Base-by-base conservation (phyloP, 805 yeast species). In the Schwanniomyces pseudopolymorphus region DNA sequence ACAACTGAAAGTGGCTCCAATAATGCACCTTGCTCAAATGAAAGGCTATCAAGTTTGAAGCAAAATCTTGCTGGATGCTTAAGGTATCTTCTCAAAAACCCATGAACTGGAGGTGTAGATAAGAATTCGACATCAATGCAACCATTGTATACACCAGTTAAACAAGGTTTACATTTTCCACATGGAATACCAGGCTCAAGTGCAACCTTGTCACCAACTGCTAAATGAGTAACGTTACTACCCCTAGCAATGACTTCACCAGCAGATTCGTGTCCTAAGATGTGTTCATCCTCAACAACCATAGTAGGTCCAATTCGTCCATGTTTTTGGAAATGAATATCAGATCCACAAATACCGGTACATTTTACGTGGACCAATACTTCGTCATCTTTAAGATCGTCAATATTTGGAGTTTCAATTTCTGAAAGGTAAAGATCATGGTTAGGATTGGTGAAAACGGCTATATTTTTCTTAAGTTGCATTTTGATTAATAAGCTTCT, bases 131-230 rank as follows among this genome's bases (percentile, higher is more conserved):
- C 45, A 19, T 22, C 14, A 14, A 39, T 26, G 36, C 46, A 43
- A 14, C 45, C 49, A 42, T 48, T 48, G 22, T 48, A 48, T 11
- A 39, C 33, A 11, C 51, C 51, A 7, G 16, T 40, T 22, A 41
- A 39, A 31, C 51, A 48, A 1, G 27, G 27, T 20, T 45, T 40
- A 46, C 63, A 57, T 27, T 58, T 56, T 33, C 70, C 62, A 53
- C 85, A 81, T 21, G 82, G 78, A 37, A 73, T 61, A 43, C 80
- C 83, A 5, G 85, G 85, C 60, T 81, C 80, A 51, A 75, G 59
- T 17, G 79, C 78, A 27, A 75, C 79, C 40, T 72, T 59, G 51
- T 75, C 80, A 39, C 80, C 79, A 24, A 69, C 70, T 47, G 73
- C 67, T 27, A 60, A 45, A 46, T 73, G 66, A 24, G 67, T 60